phyloP scores from a whole-genome alignment of 768 basidiomycete genomes.

The Kondoa malvinella region DNA sequence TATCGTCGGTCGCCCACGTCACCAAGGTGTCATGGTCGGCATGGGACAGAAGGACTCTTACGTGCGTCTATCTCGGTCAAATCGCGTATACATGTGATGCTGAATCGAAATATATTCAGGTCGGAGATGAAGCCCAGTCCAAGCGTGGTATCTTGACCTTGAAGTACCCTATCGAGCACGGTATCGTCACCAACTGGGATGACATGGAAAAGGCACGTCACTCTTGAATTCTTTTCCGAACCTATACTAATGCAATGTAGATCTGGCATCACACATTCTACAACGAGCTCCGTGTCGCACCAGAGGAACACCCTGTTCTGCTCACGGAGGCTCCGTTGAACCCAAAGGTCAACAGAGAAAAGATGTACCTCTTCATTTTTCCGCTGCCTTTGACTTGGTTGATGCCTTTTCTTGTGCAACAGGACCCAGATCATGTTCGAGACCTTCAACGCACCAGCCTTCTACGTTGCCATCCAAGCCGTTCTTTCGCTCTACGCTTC shows the following conservation, averaged over 20 bases:
- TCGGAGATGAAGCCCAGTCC: constrained; percentile 81
- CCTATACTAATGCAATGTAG: neutral
- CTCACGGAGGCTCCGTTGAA: constrained; percentile 83
- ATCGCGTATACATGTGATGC: neutral
- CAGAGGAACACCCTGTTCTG: constrained; percentile 80
- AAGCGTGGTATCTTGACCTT: constrained; percentile 87
- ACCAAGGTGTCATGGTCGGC: constrained; percentile 90
- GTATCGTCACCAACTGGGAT: constrained; percentile 95
- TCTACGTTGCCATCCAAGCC: constrained; percentile 83
- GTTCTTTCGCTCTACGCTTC: constrained; percentile 82
- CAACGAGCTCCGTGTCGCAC: constrained; percentile 83
- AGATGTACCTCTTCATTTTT: too few species aligned
- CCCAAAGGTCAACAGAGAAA: constrained; percentile 55
- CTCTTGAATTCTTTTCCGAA: neutral
- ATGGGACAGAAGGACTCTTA: constrained; percentile 96
- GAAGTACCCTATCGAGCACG: constrained; percentile 82
- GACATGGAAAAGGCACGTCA: constrained; percentile 84
- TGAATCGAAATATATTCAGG: neutral
- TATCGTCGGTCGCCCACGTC: constrained; percentile 85
- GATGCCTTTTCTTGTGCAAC: constrained; percentile 5
- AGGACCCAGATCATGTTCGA: constrained; percentile 86
- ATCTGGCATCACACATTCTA: constrained; percentile 72
- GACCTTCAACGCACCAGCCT: constrained; percentile 81
- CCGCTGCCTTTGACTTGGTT: neutral
- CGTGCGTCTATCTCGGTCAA: constrained; percentile 28